Conservation (phyloP, 2,329 filamentous ascomycete species). For the Akanthomyces muscarius region DNA sequence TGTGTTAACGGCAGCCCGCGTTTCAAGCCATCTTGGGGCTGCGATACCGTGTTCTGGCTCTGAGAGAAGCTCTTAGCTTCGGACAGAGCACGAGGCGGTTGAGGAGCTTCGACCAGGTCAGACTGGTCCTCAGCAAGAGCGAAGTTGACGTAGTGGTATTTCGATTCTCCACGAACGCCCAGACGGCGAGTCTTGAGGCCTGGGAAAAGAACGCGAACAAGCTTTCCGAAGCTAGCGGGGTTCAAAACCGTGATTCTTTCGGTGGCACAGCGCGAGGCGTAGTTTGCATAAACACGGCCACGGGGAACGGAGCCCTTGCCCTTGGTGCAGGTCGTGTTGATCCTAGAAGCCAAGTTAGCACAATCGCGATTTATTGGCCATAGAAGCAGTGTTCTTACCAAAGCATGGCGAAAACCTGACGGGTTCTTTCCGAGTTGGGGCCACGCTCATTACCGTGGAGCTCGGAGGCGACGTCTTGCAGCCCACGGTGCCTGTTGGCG, state of each 20-base stretch:
- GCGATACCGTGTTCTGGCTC: constrained; percentile 44
- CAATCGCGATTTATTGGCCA: background rate
- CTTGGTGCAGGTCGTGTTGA: constrained; percentile 66
- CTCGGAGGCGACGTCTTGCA: constrained; percentile 71
- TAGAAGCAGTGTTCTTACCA: constrained; percentile 58
- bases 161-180: constrained; percentile 92
- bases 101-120: constrained; percentile 43
- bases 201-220: constrained; percentile 93
- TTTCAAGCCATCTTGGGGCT: constrained; percentile 7
- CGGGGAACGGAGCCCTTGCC: constrained; percentile 84
- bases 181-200: constrained; percentile 88
- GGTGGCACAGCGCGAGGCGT: constrained; percentile 86
- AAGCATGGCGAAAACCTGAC: constrained; percentile 84
- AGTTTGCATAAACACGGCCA: constrained; percentile 91
- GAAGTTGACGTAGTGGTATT: constrained; percentile 89
- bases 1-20: constrained; percentile 29
- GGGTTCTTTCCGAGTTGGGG: constrained; percentile 75
- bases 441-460: constrained; percentile 76
- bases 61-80: constrained; percentile 46
- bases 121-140: constrained; percentile 54
- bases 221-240: constrained; percentile 94
- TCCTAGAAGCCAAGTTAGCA: constrained; percentile 44
- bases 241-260: constrained; percentile 94
- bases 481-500: constrained; percentile 61
- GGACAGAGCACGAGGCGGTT: constrained; percentile 46